Conservation (phyloP, 75 land plant genomes). For the Larix kaempferi region DNA sequence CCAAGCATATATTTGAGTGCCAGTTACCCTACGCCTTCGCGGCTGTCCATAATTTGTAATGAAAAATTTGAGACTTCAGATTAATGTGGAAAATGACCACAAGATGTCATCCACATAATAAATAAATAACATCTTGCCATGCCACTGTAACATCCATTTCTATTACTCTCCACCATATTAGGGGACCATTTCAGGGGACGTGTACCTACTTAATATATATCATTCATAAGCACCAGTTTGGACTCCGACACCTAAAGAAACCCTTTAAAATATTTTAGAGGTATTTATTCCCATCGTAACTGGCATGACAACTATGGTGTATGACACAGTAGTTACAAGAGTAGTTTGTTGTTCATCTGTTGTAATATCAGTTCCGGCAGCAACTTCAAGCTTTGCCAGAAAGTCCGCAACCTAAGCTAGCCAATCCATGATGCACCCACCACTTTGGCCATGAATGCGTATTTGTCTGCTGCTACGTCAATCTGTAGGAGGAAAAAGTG, state of each 20-base stretch:
- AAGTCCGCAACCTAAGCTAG: slow-evolving; percentile 8
- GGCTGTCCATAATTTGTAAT: no score
- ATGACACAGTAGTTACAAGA: slow-evolving; percentile 43
- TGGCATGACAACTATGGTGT: no score
- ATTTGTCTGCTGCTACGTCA: slow-evolving; percentile 81
- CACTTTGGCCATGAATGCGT: slow-evolving; percentile 80
- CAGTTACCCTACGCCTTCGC: no score
- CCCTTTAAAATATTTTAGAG: neutral
- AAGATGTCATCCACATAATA: no score
- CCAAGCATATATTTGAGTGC: no score
- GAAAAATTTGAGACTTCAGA: no score
- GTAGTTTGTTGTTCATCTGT: neutral
- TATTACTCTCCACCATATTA: neutral
- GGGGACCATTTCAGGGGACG: no score
- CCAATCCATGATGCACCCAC: slow-evolving; percentile 66
- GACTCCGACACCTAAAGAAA: neutral
- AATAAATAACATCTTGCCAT: no score
- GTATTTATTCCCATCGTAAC: neutral
- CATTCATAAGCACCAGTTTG: neutral
- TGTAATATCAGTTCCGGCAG: neutral
- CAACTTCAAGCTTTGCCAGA: neutral
- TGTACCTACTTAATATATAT: neutral
- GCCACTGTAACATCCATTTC: neutral
- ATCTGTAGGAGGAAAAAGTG: slow-evolving; percentile 45
- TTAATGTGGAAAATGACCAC: no score